These are phyloP conservation scores for Amanita exitialis DNA, from an alignment of 768 basidiomycete genomes.

Conservation along the genomic window DNA sequence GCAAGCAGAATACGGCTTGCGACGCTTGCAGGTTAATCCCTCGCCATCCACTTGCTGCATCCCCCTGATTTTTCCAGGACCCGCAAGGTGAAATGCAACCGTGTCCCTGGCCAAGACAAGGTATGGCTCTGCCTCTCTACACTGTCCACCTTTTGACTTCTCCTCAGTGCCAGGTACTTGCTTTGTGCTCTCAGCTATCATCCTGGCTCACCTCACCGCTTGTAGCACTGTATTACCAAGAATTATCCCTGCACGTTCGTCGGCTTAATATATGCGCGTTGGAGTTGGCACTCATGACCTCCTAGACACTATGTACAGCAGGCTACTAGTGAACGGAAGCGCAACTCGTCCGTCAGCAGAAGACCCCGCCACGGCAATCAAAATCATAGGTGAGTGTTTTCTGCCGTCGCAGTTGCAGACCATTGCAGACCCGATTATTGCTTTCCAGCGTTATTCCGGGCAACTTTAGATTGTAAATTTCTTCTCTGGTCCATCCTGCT, in stretches of 20 bases:
- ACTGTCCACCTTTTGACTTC: conserved; percentile 3
- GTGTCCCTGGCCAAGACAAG: conserved; percentile 75
- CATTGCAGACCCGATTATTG: background rate
- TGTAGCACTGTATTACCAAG: conserved; percentile 76
- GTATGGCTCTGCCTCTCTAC: conserved; percentile 26
- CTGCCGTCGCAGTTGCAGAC: background rate
- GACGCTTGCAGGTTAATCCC: conserved; percentile 73
- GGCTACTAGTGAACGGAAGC: conserved; percentile 79
- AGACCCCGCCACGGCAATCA: conserved; percentile 57
- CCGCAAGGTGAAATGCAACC: conserved; percentile 85
- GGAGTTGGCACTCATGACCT: conserved; percentile 5
- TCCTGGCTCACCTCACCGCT: conserved; percentile 10
- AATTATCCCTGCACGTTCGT: conserved; percentile 84
- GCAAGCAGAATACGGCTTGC: conserved; percentile 91
- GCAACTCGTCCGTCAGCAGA: conserved; percentile 42
- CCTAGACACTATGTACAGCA: conserved; percentile 72
- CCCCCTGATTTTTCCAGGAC: conserved; percentile 33
- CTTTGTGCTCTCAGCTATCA: conserved; percentile 2
- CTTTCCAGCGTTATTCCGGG: conserved; percentile 8
- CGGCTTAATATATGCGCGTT: conserved; percentile 21
- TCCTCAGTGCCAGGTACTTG: conserved; percentile 54
- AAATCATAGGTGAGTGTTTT: conserved; percentile 21
- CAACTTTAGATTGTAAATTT: conserved; percentile 19
- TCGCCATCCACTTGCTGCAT: conserved; percentile 1
- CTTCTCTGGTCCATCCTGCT: conserved; percentile 8